Base-by-base conservation (phyloP, 73 alveolate genomes). In the Symbiodinium natans region DNA sequence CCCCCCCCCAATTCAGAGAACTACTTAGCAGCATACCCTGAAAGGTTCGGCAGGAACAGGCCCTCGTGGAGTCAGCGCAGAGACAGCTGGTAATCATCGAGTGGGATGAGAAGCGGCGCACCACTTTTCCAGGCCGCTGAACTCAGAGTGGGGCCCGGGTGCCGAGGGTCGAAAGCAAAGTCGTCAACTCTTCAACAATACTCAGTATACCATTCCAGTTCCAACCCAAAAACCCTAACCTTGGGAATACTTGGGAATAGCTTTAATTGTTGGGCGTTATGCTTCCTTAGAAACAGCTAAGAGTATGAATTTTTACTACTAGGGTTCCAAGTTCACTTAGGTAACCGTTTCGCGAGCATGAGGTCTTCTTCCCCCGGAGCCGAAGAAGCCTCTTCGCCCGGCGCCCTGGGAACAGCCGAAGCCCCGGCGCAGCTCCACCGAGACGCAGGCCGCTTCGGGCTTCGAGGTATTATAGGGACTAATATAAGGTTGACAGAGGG, bases 11-110 rank as follows among this genome's bases (percentile, higher is more conserved):
- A n/a, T n/a, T n/a, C n/a, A n/a, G n/a, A n/a, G n/a, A n/a, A n/a
- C n/a, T n/a, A n/a, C n/a, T n/a, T n/a, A n/a, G n/a, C n/a, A 46
- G 59, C 59, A 6, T 3, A 9, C 41, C 11, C 29, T 10, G 11
- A 10, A n/a, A 89, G 95, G 95, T 89, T 13, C 95, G 95, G 21
- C 95, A 89, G 27, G 95, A 89, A 48, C 13, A 41, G 36, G 95
- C 95, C 52, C 23, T 89, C 48, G 75, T 63, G 13, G 86, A 89
- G 73, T 82, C 95, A 2, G 95, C 95, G 1, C 86, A 39, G 46
- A 48, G 95, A n/a, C 95, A 89, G 54, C 87, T 89, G 40, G 95
- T 89, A 8, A 89, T 89, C 40, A 54, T 89, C 41, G 95, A 89
- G 41, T 82, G 95, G 10, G 95, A 89, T 41, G 87, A 89, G 46